Evolutionary conservation across 2,329 filamentous ascomycete species (phyloP).

Genomic region (Fusarium sublunatum): DNA sequence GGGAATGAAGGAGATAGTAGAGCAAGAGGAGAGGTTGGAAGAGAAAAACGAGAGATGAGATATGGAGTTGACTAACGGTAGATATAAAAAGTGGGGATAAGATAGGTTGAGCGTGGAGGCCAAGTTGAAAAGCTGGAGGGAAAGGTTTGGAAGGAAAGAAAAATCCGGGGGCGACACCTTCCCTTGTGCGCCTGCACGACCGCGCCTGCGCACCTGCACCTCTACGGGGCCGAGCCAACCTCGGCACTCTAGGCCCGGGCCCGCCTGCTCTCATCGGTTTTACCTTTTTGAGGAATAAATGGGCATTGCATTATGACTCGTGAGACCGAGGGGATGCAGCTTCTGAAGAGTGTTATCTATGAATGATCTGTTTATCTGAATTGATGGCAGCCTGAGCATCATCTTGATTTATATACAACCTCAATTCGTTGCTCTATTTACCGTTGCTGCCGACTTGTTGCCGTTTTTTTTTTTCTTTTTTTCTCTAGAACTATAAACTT

Average conservation of each 20-base stretch:
- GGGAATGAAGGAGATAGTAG: constrained; percentile 12
- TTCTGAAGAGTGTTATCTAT: no score
- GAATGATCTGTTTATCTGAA: no score
- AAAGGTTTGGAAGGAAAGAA: constrained; percentile 35
- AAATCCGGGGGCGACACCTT: constrained; percentile 44
- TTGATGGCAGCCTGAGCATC: no score
- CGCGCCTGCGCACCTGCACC: neutral
- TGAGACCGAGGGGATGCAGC: neutral
- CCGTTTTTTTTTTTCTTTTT: constrained; percentile 16
- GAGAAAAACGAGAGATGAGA: constrained; percentile 27
- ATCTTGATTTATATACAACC: no score
- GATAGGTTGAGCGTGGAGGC: constrained; percentile 10
- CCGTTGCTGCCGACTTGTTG: neutral
- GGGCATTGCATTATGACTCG: neutral
- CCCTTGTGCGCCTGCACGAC: no score
- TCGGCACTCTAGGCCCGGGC: constrained; percentile 39
- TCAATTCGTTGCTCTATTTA: no score
- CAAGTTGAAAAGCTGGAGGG: constrained; percentile 16
- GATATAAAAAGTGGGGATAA: constrained; percentile 30
- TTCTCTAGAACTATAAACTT: neutral
- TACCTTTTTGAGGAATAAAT: constrained; percentile 18
- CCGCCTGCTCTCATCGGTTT: constrained; percentile 21
- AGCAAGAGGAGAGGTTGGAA: constrained; percentile 13
- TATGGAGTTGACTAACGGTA: constrained; percentile 30
- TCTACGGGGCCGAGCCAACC: constrained; percentile 34